Percentiles rank a stretch among this genome's conserved stretches.
Conservation (phyloP, 2,329 filamentous ascomycete species). For the Neonectria coccinea region DNA sequence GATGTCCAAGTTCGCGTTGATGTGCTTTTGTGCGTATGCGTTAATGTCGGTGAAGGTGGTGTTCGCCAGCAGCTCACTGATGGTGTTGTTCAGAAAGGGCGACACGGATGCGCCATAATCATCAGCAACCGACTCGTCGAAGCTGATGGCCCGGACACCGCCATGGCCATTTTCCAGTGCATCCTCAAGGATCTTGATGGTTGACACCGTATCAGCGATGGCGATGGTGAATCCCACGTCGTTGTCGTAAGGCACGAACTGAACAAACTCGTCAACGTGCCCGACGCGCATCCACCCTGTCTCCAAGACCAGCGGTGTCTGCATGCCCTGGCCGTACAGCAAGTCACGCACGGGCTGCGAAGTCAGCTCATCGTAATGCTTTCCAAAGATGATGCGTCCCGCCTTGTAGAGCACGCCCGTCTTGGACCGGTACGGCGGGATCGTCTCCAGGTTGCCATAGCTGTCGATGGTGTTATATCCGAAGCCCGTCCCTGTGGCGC, state of each 20-base stretch:
- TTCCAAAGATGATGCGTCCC: constrained; percentile 40
- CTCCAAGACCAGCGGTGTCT: constrained; percentile 50
- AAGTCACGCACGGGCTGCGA: background rate
- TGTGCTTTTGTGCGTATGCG: too few relatives aligned
- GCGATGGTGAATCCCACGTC: constrained; percentile 43
- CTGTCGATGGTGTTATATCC: background rate
- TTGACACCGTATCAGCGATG: constrained; percentile 39
- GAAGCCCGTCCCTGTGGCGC: too few relatives aligned
- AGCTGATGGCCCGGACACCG: too few relatives aligned
- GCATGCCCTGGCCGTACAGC: constrained; percentile 47
- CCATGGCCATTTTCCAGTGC: constrained; percentile 18
- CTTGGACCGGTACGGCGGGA: constrained; percentile 47
- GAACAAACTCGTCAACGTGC: constrained; percentile 46
- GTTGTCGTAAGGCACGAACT: constrained; percentile 45
- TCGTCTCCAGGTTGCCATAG: constrained; percentile 53
- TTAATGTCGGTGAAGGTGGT: too few relatives aligned
- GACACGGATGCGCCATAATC: too few relatives aligned
- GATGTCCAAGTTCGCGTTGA: too few relatives aligned
- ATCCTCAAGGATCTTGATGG: constrained; percentile 41
- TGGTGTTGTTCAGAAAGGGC: too few relatives aligned
- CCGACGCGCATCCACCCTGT: constrained; percentile 43
- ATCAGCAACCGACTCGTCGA: too few relatives aligned
- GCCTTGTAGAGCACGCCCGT: constrained; percentile 40
- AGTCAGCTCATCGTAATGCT: too few relatives aligned
- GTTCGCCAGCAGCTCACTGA: too few relatives aligned